These are phyloP conservation scores for Penicillium turbatum DNA, from an alignment of 495 filamentous ascomycete species.

Conservation along the genomic window DNA sequence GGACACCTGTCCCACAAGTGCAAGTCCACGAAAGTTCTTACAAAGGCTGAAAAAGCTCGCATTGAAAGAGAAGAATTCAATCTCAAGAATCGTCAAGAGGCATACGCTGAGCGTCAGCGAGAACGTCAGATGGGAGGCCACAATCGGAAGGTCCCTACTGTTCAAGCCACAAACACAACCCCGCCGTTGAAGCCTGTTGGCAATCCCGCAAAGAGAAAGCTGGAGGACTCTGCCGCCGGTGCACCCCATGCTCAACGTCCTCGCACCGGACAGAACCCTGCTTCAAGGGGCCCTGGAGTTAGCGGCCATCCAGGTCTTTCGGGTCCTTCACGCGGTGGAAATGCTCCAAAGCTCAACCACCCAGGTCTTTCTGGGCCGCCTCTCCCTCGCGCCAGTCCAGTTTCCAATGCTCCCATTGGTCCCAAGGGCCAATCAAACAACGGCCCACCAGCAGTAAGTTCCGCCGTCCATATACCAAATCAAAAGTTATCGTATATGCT, in stretches of 20 bases:
- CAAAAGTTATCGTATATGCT: constrained; percentile 2
- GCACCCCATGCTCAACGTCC: constrained; percentile 25
- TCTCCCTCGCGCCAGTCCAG: background rate
- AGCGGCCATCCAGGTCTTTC: constrained; percentile 1
- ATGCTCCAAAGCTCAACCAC: background rate
- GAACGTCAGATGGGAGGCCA: constrained; percentile 42
- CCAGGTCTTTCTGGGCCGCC: background rate
- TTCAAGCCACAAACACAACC: constrained; percentile 31
- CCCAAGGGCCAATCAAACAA: constrained; percentile 11
- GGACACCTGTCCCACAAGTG: constrained; percentile 40
- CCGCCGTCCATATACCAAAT: background rate
- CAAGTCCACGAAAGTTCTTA: constrained; percentile 27
- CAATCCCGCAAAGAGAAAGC: constrained; percentile 41
- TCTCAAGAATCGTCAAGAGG: constrained; percentile 29
- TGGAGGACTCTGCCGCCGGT: constrained; percentile 32
- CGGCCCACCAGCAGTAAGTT: constrained; percentile 29
- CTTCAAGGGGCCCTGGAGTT: constrained; percentile 13
- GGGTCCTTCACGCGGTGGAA: background rate
- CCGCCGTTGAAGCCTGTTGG: constrained; percentile 9
- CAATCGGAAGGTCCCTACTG: constrained; percentile 43
- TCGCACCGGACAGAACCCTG: constrained; percentile 22
- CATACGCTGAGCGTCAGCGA: constrained; percentile 36
- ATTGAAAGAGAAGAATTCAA: constrained; percentile 33
- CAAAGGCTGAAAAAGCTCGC: constrained; percentile 32
- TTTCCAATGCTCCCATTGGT: constrained; percentile 10